A percentile compares a stretch with the other conserved stretches of the same genome.
Conservation (phyloP, 2,329 filamentous ascomycete species). For the Colletotrichum tropicicola region DNA sequence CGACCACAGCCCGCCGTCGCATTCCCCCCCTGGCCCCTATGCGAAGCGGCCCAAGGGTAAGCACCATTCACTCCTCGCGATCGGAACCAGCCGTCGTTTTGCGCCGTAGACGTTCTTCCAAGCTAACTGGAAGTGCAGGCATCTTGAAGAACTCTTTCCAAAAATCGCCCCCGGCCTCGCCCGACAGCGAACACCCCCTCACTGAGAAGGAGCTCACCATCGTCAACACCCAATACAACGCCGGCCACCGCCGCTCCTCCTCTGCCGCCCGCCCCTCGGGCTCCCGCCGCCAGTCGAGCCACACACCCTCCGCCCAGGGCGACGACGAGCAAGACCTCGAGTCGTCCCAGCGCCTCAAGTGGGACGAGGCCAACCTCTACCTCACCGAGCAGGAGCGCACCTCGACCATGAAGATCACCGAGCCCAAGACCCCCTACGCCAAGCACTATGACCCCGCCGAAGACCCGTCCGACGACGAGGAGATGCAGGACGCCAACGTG, state of each 20-base stretch:
- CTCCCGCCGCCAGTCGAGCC: slow-evolving; percentile 76
- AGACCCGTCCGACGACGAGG: slow-evolving; percentile 83
- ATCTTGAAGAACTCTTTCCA: slow-evolving; percentile 92
- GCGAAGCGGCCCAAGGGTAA: slow-evolving; percentile 56
- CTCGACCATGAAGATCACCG: slow-evolving; percentile 98
- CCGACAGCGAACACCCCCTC: slow-evolving; percentile 59
- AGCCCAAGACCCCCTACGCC: slow-evolving; percentile 97
- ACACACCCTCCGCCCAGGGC: slow-evolving; percentile 54
- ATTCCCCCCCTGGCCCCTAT: slow-evolving; percentile 52
- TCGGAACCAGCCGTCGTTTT: too few species aligned
- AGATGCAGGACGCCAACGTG: slow-evolving; percentile 66
- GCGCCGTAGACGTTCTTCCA: too few species aligned
- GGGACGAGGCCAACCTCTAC: slow-evolving; percentile 98
- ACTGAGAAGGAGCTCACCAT: slow-evolving; percentile 90
- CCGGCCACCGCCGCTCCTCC: slow-evolving; percentile 85
- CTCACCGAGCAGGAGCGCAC: slow-evolving; percentile 95
- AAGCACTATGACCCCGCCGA: slow-evolving; percentile 90
- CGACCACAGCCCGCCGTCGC: slow-evolving; percentile 46
- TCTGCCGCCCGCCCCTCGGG: slow-evolving; percentile 71
- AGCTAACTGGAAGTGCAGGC: slow-evolving; percentile 60
- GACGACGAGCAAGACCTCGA: slow-evolving; percentile 59
- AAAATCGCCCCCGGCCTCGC: slow-evolving; percentile 64
- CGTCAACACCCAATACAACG: slow-evolving; percentile 94
- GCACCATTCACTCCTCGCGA: slow-evolving; percentile 18
- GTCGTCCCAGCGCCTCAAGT: slow-evolving; percentile 83